phyloP scores from a whole-genome alignment of 495 filamentous ascomycete species.

The Penicillium subrubescens region DNA sequence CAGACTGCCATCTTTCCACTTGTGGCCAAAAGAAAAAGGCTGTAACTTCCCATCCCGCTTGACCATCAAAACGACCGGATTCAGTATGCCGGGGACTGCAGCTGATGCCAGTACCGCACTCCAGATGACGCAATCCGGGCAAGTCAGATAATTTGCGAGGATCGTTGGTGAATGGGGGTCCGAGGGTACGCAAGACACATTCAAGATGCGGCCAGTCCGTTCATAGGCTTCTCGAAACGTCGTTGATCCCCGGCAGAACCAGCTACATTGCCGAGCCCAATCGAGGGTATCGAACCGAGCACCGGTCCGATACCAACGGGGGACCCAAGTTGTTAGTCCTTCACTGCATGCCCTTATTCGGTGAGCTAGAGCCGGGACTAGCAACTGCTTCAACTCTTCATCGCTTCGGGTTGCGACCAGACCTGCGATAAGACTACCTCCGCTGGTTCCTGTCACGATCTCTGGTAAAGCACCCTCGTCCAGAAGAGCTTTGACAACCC shows the following conservation, averaged over 20 bases:
- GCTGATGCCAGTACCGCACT: conserved; percentile 93
- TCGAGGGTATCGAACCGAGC: conserved; percentile 91
- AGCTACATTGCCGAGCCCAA: conserved; percentile 84
- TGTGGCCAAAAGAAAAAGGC: conserved; percentile 92
- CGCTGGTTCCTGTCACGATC: conserved; percentile 94
- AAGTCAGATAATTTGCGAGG: conserved; percentile 89
- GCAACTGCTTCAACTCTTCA: conserved; percentile 79
- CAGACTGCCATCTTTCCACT: conserved; percentile 96
- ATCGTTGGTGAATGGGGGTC: conserved; percentile 94
- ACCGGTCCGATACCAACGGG: conserved; percentile 87
- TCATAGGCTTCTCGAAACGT: conserved; percentile 96
- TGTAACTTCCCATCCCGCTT: conserved; percentile 71
- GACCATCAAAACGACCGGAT: conserved; percentile 96
- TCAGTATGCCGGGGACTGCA: conserved; percentile 92
- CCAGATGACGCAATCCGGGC: conserved; percentile 97
- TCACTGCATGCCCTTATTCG: conserved; percentile 88
- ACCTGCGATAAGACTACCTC: conserved; percentile 88
- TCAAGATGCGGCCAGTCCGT: conserved; percentile 89
- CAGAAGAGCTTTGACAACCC: conserved; percentile 85
- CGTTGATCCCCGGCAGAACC: conserved; percentile 86
- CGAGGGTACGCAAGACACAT: conserved; percentile 94
- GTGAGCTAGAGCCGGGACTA: conserved; percentile 82
- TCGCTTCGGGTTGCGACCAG: conserved; percentile 88
- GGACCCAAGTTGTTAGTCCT: conserved; percentile 69
- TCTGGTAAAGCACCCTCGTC: conserved; percentile 85